Conservation (phyloP, 1,284 basidiomycete species). For the Tilletia indica region DNA sequence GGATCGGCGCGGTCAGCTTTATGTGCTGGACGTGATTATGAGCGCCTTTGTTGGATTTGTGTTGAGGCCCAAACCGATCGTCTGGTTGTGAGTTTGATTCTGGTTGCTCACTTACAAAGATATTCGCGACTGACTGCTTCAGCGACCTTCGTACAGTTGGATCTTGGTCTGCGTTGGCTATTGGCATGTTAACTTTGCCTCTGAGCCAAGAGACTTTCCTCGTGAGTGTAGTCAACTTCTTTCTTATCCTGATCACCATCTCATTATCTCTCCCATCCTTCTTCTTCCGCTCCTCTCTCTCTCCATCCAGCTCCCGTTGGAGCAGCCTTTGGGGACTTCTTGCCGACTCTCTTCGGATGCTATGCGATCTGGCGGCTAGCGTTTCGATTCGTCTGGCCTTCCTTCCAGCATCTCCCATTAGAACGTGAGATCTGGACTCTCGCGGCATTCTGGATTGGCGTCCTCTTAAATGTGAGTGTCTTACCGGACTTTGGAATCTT, state of each 20-base stretch:
- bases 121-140: conserved; percentile 29
- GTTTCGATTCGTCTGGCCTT: conserved; percentile 72
- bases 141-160: conserved; percentile 56
- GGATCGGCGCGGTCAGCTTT: conserved; percentile 64
- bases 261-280: background rate
- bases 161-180: conserved; percentile 78
- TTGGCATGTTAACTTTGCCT: conserved; percentile 80
- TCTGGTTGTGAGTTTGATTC: conserved; percentile 56
- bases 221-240: conserved; percentile 56
- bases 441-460: conserved; percentile 75
- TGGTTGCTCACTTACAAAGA: background rate
- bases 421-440: conserved; percentile 75
- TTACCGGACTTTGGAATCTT: conserved; percentile 57
- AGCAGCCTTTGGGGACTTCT: conserved; percentile 71
- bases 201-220: conserved; percentile 70
- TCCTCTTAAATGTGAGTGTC: conserved; percentile 48
- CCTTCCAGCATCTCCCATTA: conserved; percentile 68
- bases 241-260: no score
- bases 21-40: conserved; percentile 42
- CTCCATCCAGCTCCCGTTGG: conserved; percentile 59
- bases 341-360: conserved; percentile 74
- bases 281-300: background rate
- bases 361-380: conserved; percentile 78
- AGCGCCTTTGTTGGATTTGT: conserved; percentile 72
- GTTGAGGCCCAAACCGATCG: conserved; percentile 70